phyloP scores from a whole-genome alignment of 495 filamentous ascomycete genomes.

The Talaromyces thailandensis region DNA sequence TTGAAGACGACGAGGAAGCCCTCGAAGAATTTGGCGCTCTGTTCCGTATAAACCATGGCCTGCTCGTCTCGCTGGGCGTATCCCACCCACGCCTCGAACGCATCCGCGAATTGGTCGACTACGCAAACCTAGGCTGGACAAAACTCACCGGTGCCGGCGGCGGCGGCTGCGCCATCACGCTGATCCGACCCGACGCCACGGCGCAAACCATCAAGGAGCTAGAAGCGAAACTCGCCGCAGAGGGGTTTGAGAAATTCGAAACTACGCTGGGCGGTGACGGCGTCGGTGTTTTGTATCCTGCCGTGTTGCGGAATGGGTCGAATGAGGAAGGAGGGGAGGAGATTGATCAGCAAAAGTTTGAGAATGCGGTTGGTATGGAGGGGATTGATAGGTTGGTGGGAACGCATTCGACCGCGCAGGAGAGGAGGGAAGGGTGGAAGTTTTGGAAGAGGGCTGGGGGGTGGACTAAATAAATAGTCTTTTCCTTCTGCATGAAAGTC shows the following conservation, averaged over 20 bases:
- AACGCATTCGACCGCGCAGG: conserved; percentile 51
- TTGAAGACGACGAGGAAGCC: conserved; percentile 34
- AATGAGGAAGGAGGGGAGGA: conserved; percentile 61
- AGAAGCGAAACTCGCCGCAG: conserved; percentile 51
- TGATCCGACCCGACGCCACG: conserved; percentile 47
- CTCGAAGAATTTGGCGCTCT: conserved; percentile 62
- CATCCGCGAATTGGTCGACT: conserved; percentile 72
- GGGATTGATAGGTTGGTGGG: conserved; percentile 64
- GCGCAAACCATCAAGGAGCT: conserved; percentile 26
- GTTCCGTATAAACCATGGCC: conserved; percentile 74
- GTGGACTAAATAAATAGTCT: conserved; percentile 1
- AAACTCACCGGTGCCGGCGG: conserved; percentile 83
- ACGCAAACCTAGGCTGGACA: conserved; percentile 72
- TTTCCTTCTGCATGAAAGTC: not conserved
- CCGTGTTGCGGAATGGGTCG: conserved; percentile 54
- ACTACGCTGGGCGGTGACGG: conserved; percentile 79
- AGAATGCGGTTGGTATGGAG: conserved; percentile 62
- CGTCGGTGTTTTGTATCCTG: conserved; percentile 76
- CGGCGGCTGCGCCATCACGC: conserved; percentile 75
- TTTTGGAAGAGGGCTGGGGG: conserved; percentile 62
- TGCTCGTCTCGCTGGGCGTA: conserved; percentile 69
- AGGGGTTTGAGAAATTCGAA: conserved; percentile 66
- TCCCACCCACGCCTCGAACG: conserved; percentile 79
- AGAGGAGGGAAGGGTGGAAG: conserved; percentile 79
- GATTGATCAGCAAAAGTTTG: conserved; percentile 74